A percentile compares a stretch with the other conserved stretches of the same genome.
phyloP scores from a whole-genome alignment of 2,329 filamentous ascomycete species.

The Aspergillus ochraceoroseus region DNA sequence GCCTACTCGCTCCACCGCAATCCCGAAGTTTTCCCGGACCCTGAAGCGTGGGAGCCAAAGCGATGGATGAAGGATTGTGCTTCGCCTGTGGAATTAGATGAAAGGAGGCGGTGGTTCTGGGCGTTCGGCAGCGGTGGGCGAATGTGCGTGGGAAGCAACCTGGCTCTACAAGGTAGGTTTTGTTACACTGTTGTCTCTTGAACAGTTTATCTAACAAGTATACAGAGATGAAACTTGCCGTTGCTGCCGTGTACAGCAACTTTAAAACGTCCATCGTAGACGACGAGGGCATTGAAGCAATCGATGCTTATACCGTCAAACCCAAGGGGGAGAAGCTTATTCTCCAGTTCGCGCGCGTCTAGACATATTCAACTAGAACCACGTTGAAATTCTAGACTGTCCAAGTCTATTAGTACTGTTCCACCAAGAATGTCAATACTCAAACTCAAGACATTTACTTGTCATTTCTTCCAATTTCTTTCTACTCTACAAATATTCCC shows the following conservation, averaged over 20 bases:
- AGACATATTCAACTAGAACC: constrained; percentile 1
- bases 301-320: constrained; percentile 60
- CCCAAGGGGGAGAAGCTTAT: constrained; percentile 57
- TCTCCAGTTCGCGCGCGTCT: constrained; percentile 49
- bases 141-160: constrained; percentile 49
- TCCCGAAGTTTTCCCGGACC: constrained; percentile 45
- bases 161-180: constrained; percentile 44
- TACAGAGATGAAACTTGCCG: constrained; percentile 66
- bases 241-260: constrained; percentile 66
- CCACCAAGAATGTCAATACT: too few species aligned
- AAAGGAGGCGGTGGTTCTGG: constrained; percentile 49
- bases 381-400: constrained; percentile 6
- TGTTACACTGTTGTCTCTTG: background rate
- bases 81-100: constrained; percentile 35
- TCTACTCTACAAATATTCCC: too few species aligned
- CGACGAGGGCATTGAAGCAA: constrained; percentile 60
- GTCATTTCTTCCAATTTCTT: too few species aligned
- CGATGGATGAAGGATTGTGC: constrained; percentile 47
- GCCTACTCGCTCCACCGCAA: constrained; percentile 53
- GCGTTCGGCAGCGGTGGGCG: constrained; percentile 49
- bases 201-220: constrained; percentile 5
- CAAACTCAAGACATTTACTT: too few species aligned
- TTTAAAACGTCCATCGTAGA: constrained; percentile 58
- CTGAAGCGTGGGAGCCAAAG: constrained; percentile 45
- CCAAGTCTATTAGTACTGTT: too few species aligned